Conservation (phyloP, 2,329 filamentous ascomycete species). For the Aspergillus sp. region DNA sequence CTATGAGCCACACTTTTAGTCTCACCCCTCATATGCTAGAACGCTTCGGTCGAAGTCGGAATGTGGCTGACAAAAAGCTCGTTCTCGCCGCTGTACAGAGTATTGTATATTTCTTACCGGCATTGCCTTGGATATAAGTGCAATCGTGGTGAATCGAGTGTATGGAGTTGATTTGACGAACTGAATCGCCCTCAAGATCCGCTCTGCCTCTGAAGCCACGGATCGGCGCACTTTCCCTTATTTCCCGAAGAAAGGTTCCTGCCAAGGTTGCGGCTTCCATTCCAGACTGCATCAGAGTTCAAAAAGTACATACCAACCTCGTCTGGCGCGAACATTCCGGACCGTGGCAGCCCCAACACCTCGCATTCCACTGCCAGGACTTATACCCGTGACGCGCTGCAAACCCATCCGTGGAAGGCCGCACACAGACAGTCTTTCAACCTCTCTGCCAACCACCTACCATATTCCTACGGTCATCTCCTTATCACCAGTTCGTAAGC, state of each 20-base stretch:
- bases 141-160: background rate
- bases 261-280: constrained; percentile 24
- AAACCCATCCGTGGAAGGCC: constrained; percentile 5
- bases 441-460: background rate
- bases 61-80: constrained; percentile 20
- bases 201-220: background rate
- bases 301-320: constrained; percentile 23
- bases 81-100: constrained; percentile 17
- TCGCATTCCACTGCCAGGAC: constrained; percentile 28
- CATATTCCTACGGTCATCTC: background rate
- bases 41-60: constrained; percentile 13
- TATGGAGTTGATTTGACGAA: background rate
- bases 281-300: constrained; percentile 20
- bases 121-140: background rate
- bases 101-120: constrained; percentile 14
- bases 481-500: constrained; percentile 2
- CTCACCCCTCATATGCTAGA: constrained; percentile 3
- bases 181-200: background rate
- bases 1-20: background rate
- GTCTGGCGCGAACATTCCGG: constrained; percentile 26
- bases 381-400: constrained; percentile 16
- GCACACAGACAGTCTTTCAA: constrained; percentile 1
- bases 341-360: constrained; percentile 20
- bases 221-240: constrained; percentile 8
- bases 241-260: background rate